Percentiles rank a stretch among this genome's conserved stretches.
Conservation (phyloP, 352 stramenopile genomes). For the Pythium biforme region DNA sequence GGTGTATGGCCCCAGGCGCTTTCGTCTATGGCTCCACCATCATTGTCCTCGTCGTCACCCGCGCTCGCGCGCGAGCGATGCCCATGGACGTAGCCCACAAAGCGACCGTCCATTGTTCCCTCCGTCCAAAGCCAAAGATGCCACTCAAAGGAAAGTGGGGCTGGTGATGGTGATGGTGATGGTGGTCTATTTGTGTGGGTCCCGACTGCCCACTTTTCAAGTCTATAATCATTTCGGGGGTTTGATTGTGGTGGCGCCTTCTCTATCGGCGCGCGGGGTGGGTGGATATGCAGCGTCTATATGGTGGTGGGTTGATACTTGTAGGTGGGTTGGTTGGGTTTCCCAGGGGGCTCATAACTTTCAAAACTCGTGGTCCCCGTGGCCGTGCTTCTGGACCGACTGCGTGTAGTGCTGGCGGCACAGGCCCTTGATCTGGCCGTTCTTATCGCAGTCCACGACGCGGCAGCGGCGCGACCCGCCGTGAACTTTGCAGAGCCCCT, state of each 20-base stretch:
- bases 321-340: not conserved
- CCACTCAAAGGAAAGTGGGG: not conserved
- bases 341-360: conserved; percentile 4
- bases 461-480: conserved; percentile 74
- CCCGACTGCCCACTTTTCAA: not conserved
- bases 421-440: conserved; percentile 77
- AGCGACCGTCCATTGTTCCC: conserved; percentile 15
- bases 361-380: conserved; percentile 14
- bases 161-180: not conserved
- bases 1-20: not conserved
- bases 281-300: conserved; percentile 17
- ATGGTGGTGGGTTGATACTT: not conserved
- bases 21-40: conserved; percentile 9
- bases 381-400: conserved; percentile 22
- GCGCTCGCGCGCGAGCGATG: not conserved
- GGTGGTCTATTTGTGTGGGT: conserved; percentile 9
- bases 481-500: conserved; percentile 82
- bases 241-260: not conserved
- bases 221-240: conserved; percentile 1
- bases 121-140: not conserved
- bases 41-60: not conserved
- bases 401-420: conserved; percentile 62
- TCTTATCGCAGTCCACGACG: conserved; percentile 73
- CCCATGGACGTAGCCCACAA: not conserved
- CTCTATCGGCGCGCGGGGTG: not conserved